Conservation (phyloP, 768 basidiomycete genomes). For the Rubroboletus pulcherrimus region DNA sequence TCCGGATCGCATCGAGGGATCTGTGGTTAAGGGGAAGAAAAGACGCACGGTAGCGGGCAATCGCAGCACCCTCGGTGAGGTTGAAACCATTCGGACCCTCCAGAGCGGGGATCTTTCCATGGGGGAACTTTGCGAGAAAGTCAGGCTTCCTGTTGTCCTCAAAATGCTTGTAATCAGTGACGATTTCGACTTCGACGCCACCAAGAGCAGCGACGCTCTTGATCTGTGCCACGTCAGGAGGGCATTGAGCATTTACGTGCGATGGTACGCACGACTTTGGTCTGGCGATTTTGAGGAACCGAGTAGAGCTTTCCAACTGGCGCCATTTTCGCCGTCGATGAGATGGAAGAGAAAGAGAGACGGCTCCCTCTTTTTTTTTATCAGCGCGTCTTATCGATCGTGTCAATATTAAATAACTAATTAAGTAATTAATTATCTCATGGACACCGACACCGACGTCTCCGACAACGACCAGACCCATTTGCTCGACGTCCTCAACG, state of each 20-base stretch:
- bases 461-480: conserved; percentile 27
- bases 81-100: conserved; percentile 75
- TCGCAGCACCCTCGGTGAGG: conserved; percentile 73
- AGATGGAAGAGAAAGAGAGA: conserved; percentile 20
- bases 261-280: conserved; percentile 41
- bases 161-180: conserved; percentile 52
- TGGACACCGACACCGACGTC: conserved; percentile 28
- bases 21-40: conserved; percentile 2
- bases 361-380: conserved; percentile 14
- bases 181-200: conserved; percentile 54
- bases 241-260: neutral
- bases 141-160: conserved; percentile 69
- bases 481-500: conserved; percentile 9
- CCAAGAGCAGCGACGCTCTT: conserved; percentile 56
- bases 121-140: conserved; percentile 71
- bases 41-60: conserved; percentile 86
- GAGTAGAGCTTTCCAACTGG: conserved; percentile 67
- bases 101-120: conserved; percentile 81
- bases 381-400: conserved; percentile 32
- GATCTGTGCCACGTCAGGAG: conserved; percentile 34
- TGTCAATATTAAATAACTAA: conserved; percentile 9
- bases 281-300: conserved; percentile 32
- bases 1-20: conserved; percentile 14
- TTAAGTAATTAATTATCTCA: conserved; percentile 20
- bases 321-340: conserved; percentile 40